A percentile compares a stretch with the other conserved stretches of the same genome.
These are phyloP conservation scores for Ruellia speciosa DNA, from an alignment of 305 asterid genomes.

Conservation along the genomic window DNA sequence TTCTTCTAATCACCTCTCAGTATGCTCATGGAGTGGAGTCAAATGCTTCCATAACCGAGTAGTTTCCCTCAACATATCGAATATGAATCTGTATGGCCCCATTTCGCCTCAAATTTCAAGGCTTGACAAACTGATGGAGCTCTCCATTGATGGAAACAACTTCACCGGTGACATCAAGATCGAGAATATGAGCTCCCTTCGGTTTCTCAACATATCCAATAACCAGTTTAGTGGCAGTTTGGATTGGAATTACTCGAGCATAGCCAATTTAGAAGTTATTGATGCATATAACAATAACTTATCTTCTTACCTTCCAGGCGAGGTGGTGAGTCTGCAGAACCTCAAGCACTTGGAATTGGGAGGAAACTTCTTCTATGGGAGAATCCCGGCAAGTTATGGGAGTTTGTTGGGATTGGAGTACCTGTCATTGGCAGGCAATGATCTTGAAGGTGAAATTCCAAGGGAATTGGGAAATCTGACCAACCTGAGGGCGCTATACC, in stretches of 20 bases:
- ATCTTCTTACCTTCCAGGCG: conserved; percentile 58
- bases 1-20: conserved; percentile 44
- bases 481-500: conserved; percentile 62
- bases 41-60: conserved; percentile 57
- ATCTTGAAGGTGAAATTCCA: conserved; percentile 67
- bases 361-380: conserved; percentile 72
- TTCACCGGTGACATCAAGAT: conserved; percentile 86
- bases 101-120: conserved; percentile 58
- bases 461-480: conserved; percentile 71
- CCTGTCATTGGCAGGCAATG: conserved; percentile 76
- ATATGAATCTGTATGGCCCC: conserved; percentile 60
- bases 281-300: conserved; percentile 93
- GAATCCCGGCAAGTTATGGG: conserved; percentile 61
- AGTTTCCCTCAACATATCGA: conserved; percentile 53
- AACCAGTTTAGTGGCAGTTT: conserved; percentile 58
- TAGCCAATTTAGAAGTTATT: conserved; percentile 45
- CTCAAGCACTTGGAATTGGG: conserved; percentile 77
- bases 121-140: conserved; percentile 56
- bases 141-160: conserved; percentile 80
- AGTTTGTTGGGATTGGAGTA: conserved; percentile 48
- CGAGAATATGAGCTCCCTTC: conserved; percentile 47
- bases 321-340: conserved; percentile 41
- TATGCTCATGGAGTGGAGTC: conserved; percentile 77
- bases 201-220: conserved; percentile 67
- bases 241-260: conserved; percentile 69